These are phyloP conservation scores for Rhizopogon vesiculosus DNA, from an alignment of 768 basidiomycete genomes.

Conservation along the genomic window DNA sequence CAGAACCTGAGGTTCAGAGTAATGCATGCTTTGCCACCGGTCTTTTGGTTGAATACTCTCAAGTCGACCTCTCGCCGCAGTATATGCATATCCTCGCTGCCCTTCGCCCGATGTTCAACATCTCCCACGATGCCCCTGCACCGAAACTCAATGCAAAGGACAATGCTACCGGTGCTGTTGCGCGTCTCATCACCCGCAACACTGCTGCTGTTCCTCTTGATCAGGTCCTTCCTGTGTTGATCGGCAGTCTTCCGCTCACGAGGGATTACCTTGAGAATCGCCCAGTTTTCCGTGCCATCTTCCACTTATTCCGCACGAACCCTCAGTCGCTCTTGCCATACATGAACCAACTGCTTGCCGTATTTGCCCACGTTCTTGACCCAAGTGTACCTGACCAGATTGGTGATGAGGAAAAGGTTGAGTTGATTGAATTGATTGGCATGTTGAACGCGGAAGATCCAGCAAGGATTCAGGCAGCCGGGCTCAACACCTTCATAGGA, in stretches of 20 bases:
- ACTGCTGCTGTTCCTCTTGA: slow-evolving; percentile 77
- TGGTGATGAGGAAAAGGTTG: slow-evolving; percentile 69
- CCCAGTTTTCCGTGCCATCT: slow-evolving; percentile 83
- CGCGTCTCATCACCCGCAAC: slow-evolving; percentile 82
- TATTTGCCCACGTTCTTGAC: slow-evolving; percentile 82
- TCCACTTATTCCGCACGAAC: slow-evolving; percentile 80
- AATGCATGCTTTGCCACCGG: slow-evolving; percentile 95
- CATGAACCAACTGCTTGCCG: slow-evolving; percentile 73
- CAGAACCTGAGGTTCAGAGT: slow-evolving; percentile 90
- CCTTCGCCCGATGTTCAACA: slow-evolving; percentile 77
- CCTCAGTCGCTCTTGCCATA: slow-evolving; percentile 65
- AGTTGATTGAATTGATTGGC: slow-evolving; percentile 70
- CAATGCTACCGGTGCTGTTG: slow-evolving; percentile 94
- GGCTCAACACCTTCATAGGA: slow-evolving; percentile 50
- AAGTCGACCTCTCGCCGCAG: slow-evolving; percentile 76
- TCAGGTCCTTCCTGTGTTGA: slow-evolving; percentile 82
- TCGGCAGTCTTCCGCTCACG: slow-evolving; percentile 78
- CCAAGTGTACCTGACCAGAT: slow-evolving; percentile 72
- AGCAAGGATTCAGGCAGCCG: slow-evolving; percentile 76
- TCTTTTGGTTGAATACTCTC: slow-evolving; percentile 83
- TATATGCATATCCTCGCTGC: slow-evolving; percentile 74
- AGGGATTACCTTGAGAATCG: slow-evolving; percentile 89
- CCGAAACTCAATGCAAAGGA: slow-evolving; percentile 83
- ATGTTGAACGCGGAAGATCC: slow-evolving; percentile 74
- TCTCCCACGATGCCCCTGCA: slow-evolving; percentile 56